Percentiles rank a stretch among this genome's conserved stretches.
Conservation (phyloP, 1,284 basidiomycete species). For the Puccinia polysora region DNA sequence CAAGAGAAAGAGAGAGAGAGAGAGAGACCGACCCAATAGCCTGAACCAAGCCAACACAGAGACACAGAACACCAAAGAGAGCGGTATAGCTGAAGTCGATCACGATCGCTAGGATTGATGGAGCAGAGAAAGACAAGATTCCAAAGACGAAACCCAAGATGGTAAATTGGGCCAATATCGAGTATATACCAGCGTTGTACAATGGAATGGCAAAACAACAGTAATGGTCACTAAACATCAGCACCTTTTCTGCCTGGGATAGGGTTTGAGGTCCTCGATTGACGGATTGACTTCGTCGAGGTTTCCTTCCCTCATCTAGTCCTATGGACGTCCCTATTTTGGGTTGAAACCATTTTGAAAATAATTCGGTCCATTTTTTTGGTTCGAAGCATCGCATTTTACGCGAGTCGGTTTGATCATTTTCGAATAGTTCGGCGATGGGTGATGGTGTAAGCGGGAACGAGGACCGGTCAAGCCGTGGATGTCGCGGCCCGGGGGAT, state of each 20-base stretch:
- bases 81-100: neutral
- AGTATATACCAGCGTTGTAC: slow-evolving; percentile 39
- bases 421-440: no score
- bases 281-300: neutral
- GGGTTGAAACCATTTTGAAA: neutral
- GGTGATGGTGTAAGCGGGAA: neutral
- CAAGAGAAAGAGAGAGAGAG: neutral
- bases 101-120: slow-evolving; percentile 35
- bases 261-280: no score
- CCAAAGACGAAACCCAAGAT: slow-evolving; percentile 37
- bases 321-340: neutral
- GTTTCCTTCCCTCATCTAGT: neutral
- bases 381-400: no score
- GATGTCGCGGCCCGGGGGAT: neutral
- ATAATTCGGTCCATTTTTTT: neutral
- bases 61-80: slow-evolving; percentile 35
- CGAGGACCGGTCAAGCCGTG: neutral
- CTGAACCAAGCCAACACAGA: slow-evolving; percentile 18
- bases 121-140: slow-evolving; percentile 27
- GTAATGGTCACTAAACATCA: slow-evolving; percentile 33
- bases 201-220: slow-evolving; percentile 43
- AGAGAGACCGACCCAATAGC: slow-evolving; percentile 27
- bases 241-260: slow-evolving; percentile 1
- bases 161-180: slow-evolving; percentile 40
- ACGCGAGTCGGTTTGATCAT: no score